Evolutionary conservation across 2,329 filamentous ascomycete genomes (phyloP).

Genomic region (Canariomyces notabilis): DNA sequence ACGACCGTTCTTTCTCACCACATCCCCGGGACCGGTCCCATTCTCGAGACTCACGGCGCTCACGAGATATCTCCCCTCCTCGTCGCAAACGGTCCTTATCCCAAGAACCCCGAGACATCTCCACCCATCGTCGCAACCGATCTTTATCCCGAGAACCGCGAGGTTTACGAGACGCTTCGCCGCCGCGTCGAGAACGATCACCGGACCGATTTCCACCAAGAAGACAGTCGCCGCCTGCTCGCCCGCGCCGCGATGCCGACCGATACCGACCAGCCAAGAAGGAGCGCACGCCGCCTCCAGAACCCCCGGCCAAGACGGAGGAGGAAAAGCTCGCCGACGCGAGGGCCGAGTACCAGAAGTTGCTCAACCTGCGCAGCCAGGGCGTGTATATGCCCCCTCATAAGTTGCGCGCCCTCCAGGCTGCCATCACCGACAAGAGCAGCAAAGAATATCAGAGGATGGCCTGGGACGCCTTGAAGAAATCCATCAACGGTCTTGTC

Average conservation of each 20-base stretch:
- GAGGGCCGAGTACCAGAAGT: slow-evolving; percentile 89
- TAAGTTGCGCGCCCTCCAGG: slow-evolving; percentile 82
- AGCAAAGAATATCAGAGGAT: slow-evolving; percentile 98
- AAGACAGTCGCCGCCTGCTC: slow-evolving; percentile 15
- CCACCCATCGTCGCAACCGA: not conserved
- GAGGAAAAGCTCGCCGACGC: slow-evolving; percentile 83
- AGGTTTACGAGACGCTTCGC: slow-evolving; percentile 6
- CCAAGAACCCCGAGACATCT: slow-evolving; percentile 2
- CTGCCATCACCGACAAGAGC: slow-evolving; percentile 92
- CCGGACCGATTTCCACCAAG: slow-evolving; percentile 5
- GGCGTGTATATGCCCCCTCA: slow-evolving; percentile 96
- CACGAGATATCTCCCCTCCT: slow-evolving; percentile 5
- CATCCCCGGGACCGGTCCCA: slow-evolving; percentile 1
- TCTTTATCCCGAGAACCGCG: slow-evolving; percentile 3
- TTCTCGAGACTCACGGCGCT: not conserved
- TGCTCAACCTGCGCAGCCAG: slow-evolving; percentile 87
- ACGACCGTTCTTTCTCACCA: slow-evolving; percentile 3
- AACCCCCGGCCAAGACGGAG: slow-evolving; percentile 51
- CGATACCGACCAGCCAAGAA: slow-evolving; percentile 38
- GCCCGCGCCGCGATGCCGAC: slow-evolving; percentile 42
- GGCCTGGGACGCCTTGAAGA: slow-evolving; percentile 98
- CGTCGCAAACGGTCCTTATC: slow-evolving; percentile 1
- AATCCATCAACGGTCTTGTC: slow-evolving; percentile 96
- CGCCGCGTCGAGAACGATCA: slow-evolving; percentile 5
- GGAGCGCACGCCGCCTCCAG: slow-evolving; percentile 34